Evolutionary conservation across 441 rosid species (phyloP), one percentile per base, ranked within the genome.

Genomic region (Adansonia gregorii): DNA sequence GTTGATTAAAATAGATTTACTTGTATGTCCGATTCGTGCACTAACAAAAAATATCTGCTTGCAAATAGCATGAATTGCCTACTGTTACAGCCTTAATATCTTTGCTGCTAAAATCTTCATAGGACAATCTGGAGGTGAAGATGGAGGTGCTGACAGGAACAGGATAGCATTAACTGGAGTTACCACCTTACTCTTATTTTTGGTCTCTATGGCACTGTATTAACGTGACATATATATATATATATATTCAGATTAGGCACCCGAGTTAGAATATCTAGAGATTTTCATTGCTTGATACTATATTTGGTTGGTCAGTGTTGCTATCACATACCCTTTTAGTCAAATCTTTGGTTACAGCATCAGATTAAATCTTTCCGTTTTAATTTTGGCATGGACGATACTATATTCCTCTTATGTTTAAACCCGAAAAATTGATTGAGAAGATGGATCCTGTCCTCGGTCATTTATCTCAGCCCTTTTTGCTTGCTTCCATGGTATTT

Each of bases 101-200:
- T 67, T 65, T 77, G 24, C 22, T 24, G 56, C 43, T 22, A 9
- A 45, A 67, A 77, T 14, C 8, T 43, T 76, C 4, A 15, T 85
- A 85, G 89, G 84, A 6, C 78, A 78, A 11, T 39, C 92, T 4
- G 66, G 66, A 61, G 66, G 41, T 27, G 41, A 39, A 4, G 41
- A 11, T 31, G 74, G 69, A n/a, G 81, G 20, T 14, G 83, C 85
- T 3, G 75, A 74, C 39, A 35, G 4, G 39, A 35, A 35, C 67
- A 83, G 68, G 71, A 73, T 81, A 63, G 80, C 80, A 0, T 74
- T 83, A 85, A 77, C 84, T 6, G 93, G 88, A 65, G 41, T 88
- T 66, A 75, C 82, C 2, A 55, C 83, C 86, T 73, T 88, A 61
- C 59, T 87, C 81, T 77, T 88, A n/a, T n/a, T 84, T 27, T 77